Evolutionary conservation across 805 yeast species (phyloP).

Genomic region (Blastobotrys terrestris): DNA sequence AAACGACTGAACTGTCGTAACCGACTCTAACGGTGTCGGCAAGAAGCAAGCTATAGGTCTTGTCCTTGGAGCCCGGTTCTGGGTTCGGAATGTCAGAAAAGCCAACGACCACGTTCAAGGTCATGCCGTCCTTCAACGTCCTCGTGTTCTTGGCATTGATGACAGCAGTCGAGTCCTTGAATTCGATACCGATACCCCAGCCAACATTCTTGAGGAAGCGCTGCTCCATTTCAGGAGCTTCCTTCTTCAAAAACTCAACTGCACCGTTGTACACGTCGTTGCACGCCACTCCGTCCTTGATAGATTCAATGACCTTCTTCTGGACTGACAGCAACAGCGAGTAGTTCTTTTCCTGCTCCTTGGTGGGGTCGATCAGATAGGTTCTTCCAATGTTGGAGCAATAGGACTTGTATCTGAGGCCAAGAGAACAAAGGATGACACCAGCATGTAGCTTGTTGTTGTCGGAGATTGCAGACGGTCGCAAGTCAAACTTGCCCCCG

Average conservation of each 20-base stretch:
- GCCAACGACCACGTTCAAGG: constrained; percentile 71
- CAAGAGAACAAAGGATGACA: constrained; percentile 75
- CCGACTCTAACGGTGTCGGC: constrained; percentile 77
- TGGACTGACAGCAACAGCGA: constrained; percentile 70
- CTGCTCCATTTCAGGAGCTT: constrained; percentile 57
- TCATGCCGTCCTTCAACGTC: constrained; percentile 60
- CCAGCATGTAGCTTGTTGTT: constrained; percentile 62
- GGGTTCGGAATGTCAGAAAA: constrained; percentile 55
- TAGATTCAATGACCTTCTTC: constrained; percentile 49
- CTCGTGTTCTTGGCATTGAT: constrained; percentile 70
- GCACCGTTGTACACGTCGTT: constrained; percentile 61
- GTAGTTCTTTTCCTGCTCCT: constrained; percentile 71
- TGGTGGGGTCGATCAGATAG: constrained; percentile 81
- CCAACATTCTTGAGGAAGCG: constrained; percentile 77
- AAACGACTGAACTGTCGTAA: constrained; percentile 50
- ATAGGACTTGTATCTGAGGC: constrained; percentile 80
- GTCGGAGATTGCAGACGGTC: constrained; percentile 74
- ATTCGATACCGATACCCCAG: constrained; percentile 83
- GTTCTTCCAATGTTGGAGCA: constrained; percentile 86
- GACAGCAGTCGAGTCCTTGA: constrained; percentile 71
- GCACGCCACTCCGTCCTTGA: constrained; percentile 66
- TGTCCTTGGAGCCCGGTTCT: constrained; percentile 44
- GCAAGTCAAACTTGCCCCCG: constrained; percentile 78
- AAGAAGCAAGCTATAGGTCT: constrained; percentile 62
- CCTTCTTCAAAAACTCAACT: constrained; percentile 49